Evolutionary conservation across 176 grass and related monocot genomes (phyloP), one percentile per base, ranked within the genome.

Genomic region (Stipa capillata): DNA sequence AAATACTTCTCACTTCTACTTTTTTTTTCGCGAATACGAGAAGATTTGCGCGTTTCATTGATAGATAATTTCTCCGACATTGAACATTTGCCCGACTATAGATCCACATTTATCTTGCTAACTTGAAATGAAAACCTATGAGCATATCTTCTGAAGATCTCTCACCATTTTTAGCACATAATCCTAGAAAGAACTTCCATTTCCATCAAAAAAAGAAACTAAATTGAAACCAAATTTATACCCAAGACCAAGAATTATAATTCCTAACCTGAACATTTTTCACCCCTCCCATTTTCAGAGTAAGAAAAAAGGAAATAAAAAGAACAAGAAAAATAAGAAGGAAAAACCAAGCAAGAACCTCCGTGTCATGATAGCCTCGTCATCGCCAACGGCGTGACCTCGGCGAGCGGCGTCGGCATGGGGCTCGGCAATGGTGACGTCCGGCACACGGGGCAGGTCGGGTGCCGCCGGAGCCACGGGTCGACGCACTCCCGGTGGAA

Each of bases 381-480:
- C 73, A 87, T 55, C 28, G 90, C 76, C 13, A 91, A 52, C 17
- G 92, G 95, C 41, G 85, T 80, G 65, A 89, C 41, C 82, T 92
- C 90, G 14, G 83, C 90, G 51, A 94, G 92, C 4, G 95, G 92
- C 31, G 96, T 89, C 17, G 86, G 83, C 75, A 99, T 78, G 80
- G 92, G 95, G 87, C 87, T 94, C 23, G 87, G 87, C 73, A 94
- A 1, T 53, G 96, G 96, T 28, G 96, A 99, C 2, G 92, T 92
- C 27, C 92, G 90, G 87, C 96, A 95, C 11, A 99, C 73, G 18
- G 96, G 96, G 85, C 96, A 99, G n/a, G 96, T 95, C 5, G 90
- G 86, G 52, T 82, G 89, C 17, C 85, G 74, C 74, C 78, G 84
- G 54, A 99, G 86, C 96, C 96, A 99, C 5, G 90, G 87, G 83